A percentile compares a stretch with the other conserved stretches of the same genome.
phyloP scores from a whole-genome alignment of 2,329 filamentous ascomycete species.

The Venturia oleaginea region DNA sequence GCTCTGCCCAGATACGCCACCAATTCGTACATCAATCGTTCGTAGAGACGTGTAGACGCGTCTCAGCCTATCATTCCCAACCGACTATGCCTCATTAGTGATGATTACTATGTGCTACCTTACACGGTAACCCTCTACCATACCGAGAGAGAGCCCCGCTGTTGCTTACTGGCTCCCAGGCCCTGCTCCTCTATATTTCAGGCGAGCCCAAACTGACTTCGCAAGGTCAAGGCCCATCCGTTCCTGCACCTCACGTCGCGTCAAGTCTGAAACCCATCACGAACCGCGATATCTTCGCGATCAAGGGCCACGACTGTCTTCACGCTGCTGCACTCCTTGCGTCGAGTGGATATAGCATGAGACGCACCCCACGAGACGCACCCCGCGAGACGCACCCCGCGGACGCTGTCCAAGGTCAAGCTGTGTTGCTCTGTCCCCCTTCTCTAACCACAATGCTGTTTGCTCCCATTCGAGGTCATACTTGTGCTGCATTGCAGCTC shows the following conservation, averaged over 20 bases:
- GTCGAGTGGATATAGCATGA: not conserved
- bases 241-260: slow-evolving; percentile 1
- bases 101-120: not conserved
- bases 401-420: not conserved
- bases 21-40: not conserved
- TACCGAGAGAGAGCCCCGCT: not conserved
- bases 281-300: slow-evolving; percentile 6
- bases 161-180: not conserved
- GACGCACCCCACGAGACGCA: not conserved
- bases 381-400: not conserved
- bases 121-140: not conserved
- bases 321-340: not conserved
- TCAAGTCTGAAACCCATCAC: not conserved
- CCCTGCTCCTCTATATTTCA: not conserved
- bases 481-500: not conserved
- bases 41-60: not conserved
- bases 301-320: not conserved
- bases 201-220: not conserved
- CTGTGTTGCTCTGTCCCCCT: not conserved
- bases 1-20: not conserved
- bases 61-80: not conserved
- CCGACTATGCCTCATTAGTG: not conserved
- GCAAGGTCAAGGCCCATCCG: not conserved
- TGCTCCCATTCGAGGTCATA: not conserved
- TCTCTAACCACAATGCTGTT: not conserved